Base-by-base conservation (phyloP, 176 grass and related monocot species). In the Oryza glumipatula region DNA sequence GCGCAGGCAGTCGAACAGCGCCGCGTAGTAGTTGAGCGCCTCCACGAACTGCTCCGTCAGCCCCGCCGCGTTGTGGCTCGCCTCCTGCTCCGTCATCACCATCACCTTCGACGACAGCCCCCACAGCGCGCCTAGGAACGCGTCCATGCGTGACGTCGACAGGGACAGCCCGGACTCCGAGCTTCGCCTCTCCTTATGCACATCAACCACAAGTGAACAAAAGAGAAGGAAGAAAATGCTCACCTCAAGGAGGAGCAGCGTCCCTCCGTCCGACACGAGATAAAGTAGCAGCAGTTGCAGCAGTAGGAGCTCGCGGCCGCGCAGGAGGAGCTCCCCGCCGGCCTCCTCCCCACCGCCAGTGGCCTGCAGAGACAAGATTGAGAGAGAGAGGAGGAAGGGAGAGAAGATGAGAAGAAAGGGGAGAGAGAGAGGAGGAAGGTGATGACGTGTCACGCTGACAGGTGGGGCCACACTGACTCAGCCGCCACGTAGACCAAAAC, bases 21-120 rank as follows among this genome's bases (percentile, higher is more conserved):
- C 89, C 0, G 96, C 96, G 83, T 99, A 99, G 89, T 92, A 96
- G 77, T 96, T 94, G 69, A 96, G 87, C 24, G 91, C 89, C 86
- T 96, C 94, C 41, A 94, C 89, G 87, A 99, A 96, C 21, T 94
- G 83, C 67, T 94, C 93, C 41, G 88, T 89, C 39, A 99, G 77
- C 4, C 80, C 72, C 28, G 83, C 11, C 2, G 90, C 84, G 72
- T 96, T 99, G 91, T 99, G 96, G 81, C 91, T 91, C 9, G 91
- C 89, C 69, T 99, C 96, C 87, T 99, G 96, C 81, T 99, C 93
- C 6, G 90, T 91, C 11, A 99, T 52, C 14, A 99, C 89, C 78
- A 91, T 51, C 68, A 99, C 72, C 77, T 96, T 99, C 0, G 94
- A 91, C 17, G 89, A 85, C 6, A 99, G 70, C 1, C 90, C 89